phyloP scores from a whole-genome alignment of 2,329 filamentous ascomycete species.

The Penicillium sumatraense region DNA sequence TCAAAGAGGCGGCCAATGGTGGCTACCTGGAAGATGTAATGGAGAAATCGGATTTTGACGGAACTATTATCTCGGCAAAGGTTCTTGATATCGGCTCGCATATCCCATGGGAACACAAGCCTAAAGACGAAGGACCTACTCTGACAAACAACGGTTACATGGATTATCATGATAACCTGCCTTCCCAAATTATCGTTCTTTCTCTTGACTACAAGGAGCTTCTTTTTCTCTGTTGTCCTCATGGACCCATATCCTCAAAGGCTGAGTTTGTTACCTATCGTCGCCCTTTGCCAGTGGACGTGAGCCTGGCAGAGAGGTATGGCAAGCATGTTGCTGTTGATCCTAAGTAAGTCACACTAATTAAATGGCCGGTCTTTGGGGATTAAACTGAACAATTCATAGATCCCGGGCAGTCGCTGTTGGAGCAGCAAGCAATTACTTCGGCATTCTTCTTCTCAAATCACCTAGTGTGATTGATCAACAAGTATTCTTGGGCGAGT shows the following conservation, averaged over 20 bases:
- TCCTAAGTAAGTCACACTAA: constrained; percentile 62
- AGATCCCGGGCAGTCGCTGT: constrained; percentile 66
- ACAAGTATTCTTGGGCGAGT: constrained; percentile 53
- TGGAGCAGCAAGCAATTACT: constrained; percentile 69
- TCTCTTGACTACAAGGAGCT: constrained; percentile 74
- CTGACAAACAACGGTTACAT: not conserved
- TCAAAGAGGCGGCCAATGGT: constrained; percentile 70
- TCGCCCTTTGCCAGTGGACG: constrained; percentile 63
- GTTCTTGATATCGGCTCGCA: constrained; percentile 68
- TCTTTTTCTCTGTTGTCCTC: constrained; percentile 73
- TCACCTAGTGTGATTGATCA: constrained; percentile 56
- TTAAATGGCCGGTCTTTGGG: constrained; percentile 11
- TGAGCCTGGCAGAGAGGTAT: constrained; percentile 59
- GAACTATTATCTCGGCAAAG: constrained; percentile 76
- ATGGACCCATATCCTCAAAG: constrained; percentile 34
- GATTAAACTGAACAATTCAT: constrained; percentile 1
- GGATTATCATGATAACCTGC: constrained; percentile 46
- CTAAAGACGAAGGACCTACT: constrained; percentile 13
- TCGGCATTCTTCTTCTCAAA: constrained; percentile 74
- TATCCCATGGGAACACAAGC: constrained; percentile 38
- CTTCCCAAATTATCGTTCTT: constrained; percentile 81
- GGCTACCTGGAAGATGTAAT: constrained; percentile 75
- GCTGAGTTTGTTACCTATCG: constrained; percentile 66
- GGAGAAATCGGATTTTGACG: constrained; percentile 78
- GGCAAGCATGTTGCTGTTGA: constrained; percentile 76